Percentiles rank a stretch among this genome's conserved stretches.
Conservation (phyloP, 2,329 filamentous ascomycete species). For the Sphaerostilbella broomeana region DNA sequence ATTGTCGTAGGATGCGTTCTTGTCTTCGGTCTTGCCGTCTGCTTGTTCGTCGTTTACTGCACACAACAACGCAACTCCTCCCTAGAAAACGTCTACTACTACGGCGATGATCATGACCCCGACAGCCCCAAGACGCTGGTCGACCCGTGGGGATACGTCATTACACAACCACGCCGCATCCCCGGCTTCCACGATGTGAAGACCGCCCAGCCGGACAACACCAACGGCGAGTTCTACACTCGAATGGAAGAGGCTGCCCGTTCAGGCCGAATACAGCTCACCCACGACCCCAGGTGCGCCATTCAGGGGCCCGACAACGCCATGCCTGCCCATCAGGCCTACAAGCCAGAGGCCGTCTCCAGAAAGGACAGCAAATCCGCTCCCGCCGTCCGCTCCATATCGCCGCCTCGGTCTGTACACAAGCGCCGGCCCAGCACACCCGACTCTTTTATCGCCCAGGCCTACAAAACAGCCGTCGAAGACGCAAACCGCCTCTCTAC, state of each 20-base stretch:
- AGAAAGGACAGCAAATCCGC: background rate
- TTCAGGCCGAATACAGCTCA: constrained; percentile 19
- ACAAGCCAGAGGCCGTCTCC: constrained; percentile 20
- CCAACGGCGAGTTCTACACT: constrained; percentile 37
- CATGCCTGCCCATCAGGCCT: constrained; percentile 44
- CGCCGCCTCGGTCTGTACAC: constrained; percentile 9
- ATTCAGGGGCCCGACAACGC: constrained; percentile 22
- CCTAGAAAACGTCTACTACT: constrained; percentile 13
- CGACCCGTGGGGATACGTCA: constrained; percentile 21
- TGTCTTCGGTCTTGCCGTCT: constrained; percentile 34
- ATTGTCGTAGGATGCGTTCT: constrained; percentile 43
- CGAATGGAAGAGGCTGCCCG: constrained; percentile 26
- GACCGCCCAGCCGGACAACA: constrained; percentile 20
- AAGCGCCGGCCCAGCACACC: constrained; percentile 19
- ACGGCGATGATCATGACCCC: constrained; percentile 11
- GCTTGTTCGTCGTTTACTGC: constrained; percentile 43
- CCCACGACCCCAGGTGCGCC: constrained; percentile 22
- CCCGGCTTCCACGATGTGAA: background rate
- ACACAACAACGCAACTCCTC: constrained; percentile 34
- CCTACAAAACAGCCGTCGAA: constrained; percentile 30
- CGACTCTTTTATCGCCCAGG: constrained; percentile 30
- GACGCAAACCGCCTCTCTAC: constrained; percentile 17
- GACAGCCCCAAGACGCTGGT: constrained; percentile 19
- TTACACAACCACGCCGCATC: constrained; percentile 17
- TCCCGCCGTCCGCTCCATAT: constrained; percentile 3